phyloP scores from a whole-genome alignment of 306 rosid genomes.

The Vigna trinervia region DNA sequence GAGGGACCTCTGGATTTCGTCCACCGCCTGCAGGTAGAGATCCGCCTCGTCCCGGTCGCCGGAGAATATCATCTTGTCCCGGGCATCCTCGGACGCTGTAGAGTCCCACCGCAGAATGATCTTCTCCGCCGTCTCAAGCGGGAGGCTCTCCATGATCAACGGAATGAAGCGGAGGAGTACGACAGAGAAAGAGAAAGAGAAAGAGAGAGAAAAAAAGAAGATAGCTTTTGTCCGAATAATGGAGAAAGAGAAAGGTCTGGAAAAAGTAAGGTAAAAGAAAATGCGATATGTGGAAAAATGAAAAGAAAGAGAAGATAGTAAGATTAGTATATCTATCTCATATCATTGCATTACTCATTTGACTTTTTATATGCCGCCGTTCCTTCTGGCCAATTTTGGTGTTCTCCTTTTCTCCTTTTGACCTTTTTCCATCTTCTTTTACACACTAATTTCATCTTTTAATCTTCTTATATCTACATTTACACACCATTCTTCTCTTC shows the following conservation, averaged over 20 bases:
- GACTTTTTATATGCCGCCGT: background rate
- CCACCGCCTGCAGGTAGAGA: constrained; percentile 87
- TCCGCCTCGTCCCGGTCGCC: constrained; percentile 76
- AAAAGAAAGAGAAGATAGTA: background rate
- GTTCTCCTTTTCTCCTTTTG: background rate
- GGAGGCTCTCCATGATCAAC: constrained; percentile 45
- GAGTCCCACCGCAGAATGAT: constrained; percentile 94
- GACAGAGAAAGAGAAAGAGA: background rate
- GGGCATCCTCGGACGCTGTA: constrained; percentile 81
- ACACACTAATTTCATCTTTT: too few relatives aligned
- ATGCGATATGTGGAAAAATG: constrained; percentile 28
- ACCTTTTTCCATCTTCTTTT: too few relatives aligned
- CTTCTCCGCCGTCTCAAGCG: constrained; percentile 72
- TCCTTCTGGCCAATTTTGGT: background rate
- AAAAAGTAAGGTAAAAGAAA: background rate
- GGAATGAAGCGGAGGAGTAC: background rate
- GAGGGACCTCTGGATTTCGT: constrained; percentile 87
- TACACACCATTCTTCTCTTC: too few relatives aligned
- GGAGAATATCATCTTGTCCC: constrained; percentile 84
- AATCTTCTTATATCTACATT: too few relatives aligned
- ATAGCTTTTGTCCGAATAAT: background rate
- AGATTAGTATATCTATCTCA: too few relatives aligned
- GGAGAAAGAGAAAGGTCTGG: background rate
- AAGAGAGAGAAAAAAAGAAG: background rate
- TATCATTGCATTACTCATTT: background rate